Base-by-base conservation (phyloP, 768 basidiomycete genomes). In the Tremella yokohamensis region DNA sequence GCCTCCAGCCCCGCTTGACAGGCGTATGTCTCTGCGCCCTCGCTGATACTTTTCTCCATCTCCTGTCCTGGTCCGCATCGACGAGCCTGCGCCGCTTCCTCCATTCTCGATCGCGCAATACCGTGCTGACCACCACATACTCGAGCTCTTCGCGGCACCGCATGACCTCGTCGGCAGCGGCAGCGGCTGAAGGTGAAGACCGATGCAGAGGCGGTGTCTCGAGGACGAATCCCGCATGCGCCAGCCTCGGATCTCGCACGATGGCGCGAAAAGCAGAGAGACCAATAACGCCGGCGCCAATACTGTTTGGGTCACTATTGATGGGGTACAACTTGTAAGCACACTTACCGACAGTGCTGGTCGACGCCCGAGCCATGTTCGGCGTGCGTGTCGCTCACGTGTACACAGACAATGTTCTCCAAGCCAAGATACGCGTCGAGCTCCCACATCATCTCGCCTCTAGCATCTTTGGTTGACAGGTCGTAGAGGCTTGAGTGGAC, bases 391-490 rank as follows among this genome's bases (percentile, higher is more conserved):
- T 45, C 42, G 15, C 42, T 45, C n/a, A 45, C 42, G 22, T 45
- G 42, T 18, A 45, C 42, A 45, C 42, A 45, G 6, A 45, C 42
- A 15, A 45, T 22, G 42, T 45, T 45, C 42, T 45, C 42, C 42
- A 22, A n/a, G n/a, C 42, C 42, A 4, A 45, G 22, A n/a, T 18
- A n/a, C n/a, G n/a, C 42, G n/a, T 45, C 42, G n/a, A 45, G n/a
- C n/a, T 45, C 42, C 42, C n/a, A n/a, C n/a, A 45, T 18, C n/a
- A 45, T 18, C 22, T 22, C 22, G n/a, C n/a, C 42, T 45, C n/a
- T 18, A 45, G 6, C 42, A 16, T n/a, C n/a, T 18, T 45, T 22
- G 6, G n/a, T 45, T n/a, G 42, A 45, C 42, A 45, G 22, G 22
- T 45, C 42, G 42, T 45, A 45, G 6, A 18, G n/a, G n/a, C 42